Evolutionary conservation across 257 asterid species (phyloP), one percentile per base, ranked within the genome.

Genomic region (Craterostigma plantagineum): DNA sequence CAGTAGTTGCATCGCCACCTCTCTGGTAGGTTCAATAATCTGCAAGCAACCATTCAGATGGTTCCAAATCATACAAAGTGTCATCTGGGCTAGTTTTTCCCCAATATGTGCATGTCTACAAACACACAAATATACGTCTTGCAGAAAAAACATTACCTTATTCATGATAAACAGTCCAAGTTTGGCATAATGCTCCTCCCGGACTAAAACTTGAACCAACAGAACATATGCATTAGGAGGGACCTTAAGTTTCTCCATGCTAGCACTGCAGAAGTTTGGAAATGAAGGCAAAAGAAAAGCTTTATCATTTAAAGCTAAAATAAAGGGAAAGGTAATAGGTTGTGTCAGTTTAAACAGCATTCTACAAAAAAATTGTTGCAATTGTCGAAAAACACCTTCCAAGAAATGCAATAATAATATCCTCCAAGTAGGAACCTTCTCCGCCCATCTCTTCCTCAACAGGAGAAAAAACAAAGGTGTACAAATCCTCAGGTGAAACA

Each of bases 1-100:
- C 58, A 87, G 58, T 38, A 87, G 75, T 51, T 83, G 91, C 59
- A 79, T 33, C 38, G 98, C 98, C 49, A 87, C 95, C 63, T 79
- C 95, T 53, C 74, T 82, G 43, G 98, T 79, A 47, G 95, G 95
- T 68, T 79, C 98, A 48, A 87, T 64, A 58, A 82, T 77, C 98
- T 87, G 76, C 68, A 71, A 49, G 16, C 48, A 45, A 49, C 23
- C 23, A 9, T 38, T 46, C 3, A 46, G 53, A 46, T 42, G 34
- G 38, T 11, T 23, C 34, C 16, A 6, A 4, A 61, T 41, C 11
- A n/a, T n/a, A n/a, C 4, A 3, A 9, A 10, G 11, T 3, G 14
- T 36, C 3, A 8, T 10, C 11, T 12, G 11, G 11, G 14, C 11
- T 36, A 36, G 14, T 8, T 12, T 9, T 9, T 9, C 8, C 40